Base-by-base conservation (phyloP, 2,329 filamentous ascomycete genomes). In the Pestalotiopsis fici region DNA sequence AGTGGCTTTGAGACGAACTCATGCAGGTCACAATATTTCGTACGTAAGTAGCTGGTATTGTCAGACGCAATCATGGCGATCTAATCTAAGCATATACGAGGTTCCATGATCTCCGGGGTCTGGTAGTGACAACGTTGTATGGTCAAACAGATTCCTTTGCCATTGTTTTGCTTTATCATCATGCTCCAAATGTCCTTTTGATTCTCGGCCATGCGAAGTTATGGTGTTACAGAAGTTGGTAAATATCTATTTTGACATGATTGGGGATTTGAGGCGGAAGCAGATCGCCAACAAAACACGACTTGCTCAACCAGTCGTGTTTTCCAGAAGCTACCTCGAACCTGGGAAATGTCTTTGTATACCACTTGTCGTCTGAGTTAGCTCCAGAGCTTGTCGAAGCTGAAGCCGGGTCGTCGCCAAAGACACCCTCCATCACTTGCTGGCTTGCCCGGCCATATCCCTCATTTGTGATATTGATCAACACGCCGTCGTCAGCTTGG, bases 391-490 rank as follows among this genome's bases (percentile, higher is more conserved):
- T 23, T 35, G 31, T 35, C 11, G 31, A 35, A 23, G 60, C 60
- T 47, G n/a, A 6, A 1, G 60, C 31, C 43, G 28, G 31, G 18
- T 39, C 31, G 28, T n/a, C 18, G 35, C 35, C 21, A 25, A 63
- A 63, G 60, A 63, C 60, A 25, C 28, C 37, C 9, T 47, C 43
- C 60, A 63, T 63, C 28, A 37, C 43, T 12, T 35, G 15, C 37
- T 63, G 60, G 18, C 31, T 43, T 35, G 60, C 60, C 18, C 60
- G 18, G 60, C 60, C 60, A 43, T 63, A 63, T 15, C 60, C 60
- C 60, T 63, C 60, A 18, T 63, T 63, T 13, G 37, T 63, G 37
- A 63, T 47, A 37, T 63, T 63, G 13, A 63, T 37, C 60, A 63
- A 25, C 60, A 37, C 43, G n/a, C 31, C 60, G 25, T 63, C 60